Evolutionary conservation across 441 rosid species (phyloP).

Genomic region (Gossypium schwendimanii): DNA sequence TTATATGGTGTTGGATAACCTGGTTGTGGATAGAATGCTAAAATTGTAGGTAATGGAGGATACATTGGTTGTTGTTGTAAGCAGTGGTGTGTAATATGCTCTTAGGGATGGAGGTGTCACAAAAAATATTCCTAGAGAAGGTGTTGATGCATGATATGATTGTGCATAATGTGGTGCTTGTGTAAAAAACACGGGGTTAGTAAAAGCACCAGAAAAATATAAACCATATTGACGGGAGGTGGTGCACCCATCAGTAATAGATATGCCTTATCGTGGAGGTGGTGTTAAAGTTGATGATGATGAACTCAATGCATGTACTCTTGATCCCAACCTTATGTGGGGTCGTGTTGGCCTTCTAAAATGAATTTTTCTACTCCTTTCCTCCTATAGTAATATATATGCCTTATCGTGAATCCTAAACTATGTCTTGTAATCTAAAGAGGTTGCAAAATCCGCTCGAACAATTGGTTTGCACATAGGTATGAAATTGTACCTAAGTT

Average conservation of each 20-base stretch:
- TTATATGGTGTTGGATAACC: background rate
- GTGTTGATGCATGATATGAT: background rate
- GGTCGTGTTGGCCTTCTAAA: background rate
- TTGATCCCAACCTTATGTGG: background rate
- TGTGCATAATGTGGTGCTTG: background rate
- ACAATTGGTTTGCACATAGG: background rate
- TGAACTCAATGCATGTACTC: background rate
- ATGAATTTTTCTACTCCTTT: background rate
- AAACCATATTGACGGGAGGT: background rate
- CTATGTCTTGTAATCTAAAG: background rate
- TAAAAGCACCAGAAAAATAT: background rate
- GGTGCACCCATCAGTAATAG: background rate
- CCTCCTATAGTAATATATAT: background rate
- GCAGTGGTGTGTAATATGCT: background rate
- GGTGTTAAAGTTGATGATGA: background rate
- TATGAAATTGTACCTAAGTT: background rate
- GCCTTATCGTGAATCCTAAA: background rate
- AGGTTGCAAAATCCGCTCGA: too few species aligned
- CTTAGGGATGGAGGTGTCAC: background rate
- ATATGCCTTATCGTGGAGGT: too few species aligned
- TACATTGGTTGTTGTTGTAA: background rate
- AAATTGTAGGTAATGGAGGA: background rate
- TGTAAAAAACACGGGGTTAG: background rate
- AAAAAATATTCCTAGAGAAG: too few species aligned
- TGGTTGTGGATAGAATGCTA: background rate